Evolutionary conservation across 2,329 filamentous ascomycete species (phyloP).

Genomic region (Coniochaeta sp.): DNA sequence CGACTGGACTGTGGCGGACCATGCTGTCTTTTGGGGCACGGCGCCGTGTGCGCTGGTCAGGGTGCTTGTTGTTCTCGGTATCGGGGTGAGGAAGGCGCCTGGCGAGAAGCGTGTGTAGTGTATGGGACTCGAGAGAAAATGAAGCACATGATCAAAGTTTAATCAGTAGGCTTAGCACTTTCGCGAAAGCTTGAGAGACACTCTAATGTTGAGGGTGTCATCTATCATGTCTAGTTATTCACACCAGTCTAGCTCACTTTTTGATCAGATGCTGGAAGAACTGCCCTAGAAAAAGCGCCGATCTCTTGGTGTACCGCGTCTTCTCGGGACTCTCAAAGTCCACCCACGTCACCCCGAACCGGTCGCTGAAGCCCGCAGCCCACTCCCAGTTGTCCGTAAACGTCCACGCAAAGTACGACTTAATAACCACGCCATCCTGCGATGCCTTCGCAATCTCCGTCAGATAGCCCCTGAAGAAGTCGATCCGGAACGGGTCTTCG

Average conservation of each 20-base stretch:
- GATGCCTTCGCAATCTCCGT: conserved; percentile 28
- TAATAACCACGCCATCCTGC: conserved; percentile 27
- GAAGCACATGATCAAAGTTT: too few species aligned
- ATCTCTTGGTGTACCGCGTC: conserved; percentile 26
- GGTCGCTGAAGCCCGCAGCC: conserved; percentile 30
- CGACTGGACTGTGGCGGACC: conserved; percentile 22
- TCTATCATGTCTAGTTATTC: too few species aligned
- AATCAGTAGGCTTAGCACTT: too few species aligned
- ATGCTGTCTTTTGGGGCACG: conserved; percentile 17
- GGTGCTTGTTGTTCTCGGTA: conserved; percentile 19
- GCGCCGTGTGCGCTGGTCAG: conserved; percentile 19
- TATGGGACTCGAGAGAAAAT: background rate
- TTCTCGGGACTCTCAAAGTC: conserved; percentile 28
- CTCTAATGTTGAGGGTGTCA: too few species aligned
- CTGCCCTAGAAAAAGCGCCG: conserved; percentile 20
- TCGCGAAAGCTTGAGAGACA: too few species aligned
- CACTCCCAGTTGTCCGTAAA: conserved; percentile 37
- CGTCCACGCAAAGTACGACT: conserved; percentile 33
- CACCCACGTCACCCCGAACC: conserved; percentile 32
- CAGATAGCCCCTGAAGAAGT: conserved; percentile 29
- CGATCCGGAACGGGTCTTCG: conserved; percentile 28
- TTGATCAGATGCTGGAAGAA: conserved; percentile 21
- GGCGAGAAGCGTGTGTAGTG: background rate
- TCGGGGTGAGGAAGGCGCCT: conserved; percentile 14
- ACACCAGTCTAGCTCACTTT: background rate